phyloP scores from a whole-genome alignment of 1,139 yeast genomes.

The Meyerozyma carpophila region DNA sequence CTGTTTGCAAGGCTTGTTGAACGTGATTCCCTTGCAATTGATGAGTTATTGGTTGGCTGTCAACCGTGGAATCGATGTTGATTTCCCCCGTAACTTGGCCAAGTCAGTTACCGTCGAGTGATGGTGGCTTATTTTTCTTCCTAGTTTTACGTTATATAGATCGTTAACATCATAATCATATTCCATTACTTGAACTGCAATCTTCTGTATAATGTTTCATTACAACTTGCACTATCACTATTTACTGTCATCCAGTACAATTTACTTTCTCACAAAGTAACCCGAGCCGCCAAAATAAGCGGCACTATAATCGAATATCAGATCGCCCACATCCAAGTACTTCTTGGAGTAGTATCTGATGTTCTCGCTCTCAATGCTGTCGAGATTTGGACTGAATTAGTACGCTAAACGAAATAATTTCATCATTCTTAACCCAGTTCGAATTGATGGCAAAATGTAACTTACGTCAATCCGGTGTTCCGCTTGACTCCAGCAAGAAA shows the following conservation, averaged over 20 bases:
- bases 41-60: constrained; percentile 98
- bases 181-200: background rate
- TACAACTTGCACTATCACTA: too few relatives aligned
- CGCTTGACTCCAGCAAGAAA: constrained; percentile 87
- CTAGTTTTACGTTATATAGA: background rate
- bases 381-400: constrained; percentile 24
- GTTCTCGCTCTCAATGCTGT: constrained; percentile 35
- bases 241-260: background rate
- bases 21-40: constrained; percentile 91
- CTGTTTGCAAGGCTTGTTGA: constrained; percentile 93
- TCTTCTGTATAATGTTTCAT: too few relatives aligned
- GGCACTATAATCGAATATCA: constrained; percentile 66
- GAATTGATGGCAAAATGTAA: constrained; percentile 8
- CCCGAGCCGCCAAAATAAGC: constrained; percentile 68
- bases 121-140: background rate
- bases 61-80: constrained; percentile 93
- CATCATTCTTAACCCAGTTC: too few relatives aligned
- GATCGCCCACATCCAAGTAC: constrained; percentile 83
- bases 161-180: background rate
- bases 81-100: constrained; percentile 98
- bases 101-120: constrained; percentile 96
- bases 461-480: constrained; percentile 72
- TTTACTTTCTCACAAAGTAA: constrained; percentile 59
- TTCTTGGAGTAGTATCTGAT: constrained; percentile 54
- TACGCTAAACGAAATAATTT: background rate